Percentiles rank a stretch among this genome's conserved stretches.
Conservation (phyloP, 164 flowering plant genomes). For the Annona cherimola region DNA sequence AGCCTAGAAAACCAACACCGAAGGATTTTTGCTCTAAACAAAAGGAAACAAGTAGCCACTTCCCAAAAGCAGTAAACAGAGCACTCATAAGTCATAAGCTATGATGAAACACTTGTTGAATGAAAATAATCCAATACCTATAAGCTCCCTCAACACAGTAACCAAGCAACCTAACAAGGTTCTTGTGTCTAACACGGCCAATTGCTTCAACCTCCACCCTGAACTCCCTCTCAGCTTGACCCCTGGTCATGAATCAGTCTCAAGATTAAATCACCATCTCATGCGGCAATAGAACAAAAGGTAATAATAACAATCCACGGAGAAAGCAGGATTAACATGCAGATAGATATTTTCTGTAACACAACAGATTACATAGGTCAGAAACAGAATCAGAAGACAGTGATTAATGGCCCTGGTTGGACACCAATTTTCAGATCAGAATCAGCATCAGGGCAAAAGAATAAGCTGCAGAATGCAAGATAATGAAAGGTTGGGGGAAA, state of each 20-base stretch:
- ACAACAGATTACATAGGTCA: no score
- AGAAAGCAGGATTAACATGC: not conserved
- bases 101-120: not conserved
- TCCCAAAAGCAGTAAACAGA: not conserved
- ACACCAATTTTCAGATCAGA: not conserved
- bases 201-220: slow-evolving; percentile 92
- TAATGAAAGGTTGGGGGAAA: no score
- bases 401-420: no score
- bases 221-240: slow-evolving; percentile 95
- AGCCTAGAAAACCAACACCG: not conserved
- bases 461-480: no score
- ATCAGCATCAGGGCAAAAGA: no score
- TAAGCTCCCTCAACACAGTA: slow-evolving; percentile 98
- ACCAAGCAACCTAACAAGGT: slow-evolving; percentile 90
- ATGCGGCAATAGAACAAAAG: not conserved
- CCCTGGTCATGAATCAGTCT: slow-evolving; percentile 35
- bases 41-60: not conserved
- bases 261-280: slow-evolving; percentile 10
- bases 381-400: no score
- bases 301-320: not conserved
- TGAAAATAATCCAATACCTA: slow-evolving; percentile 41
- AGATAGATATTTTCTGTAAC: not conserved
- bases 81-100: not conserved
- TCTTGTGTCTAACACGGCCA: slow-evolving; percentile 97
- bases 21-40: not conserved